Conservation (phyloP, 1,139 yeast genomes). For the Hansenula sp. region DNA sequence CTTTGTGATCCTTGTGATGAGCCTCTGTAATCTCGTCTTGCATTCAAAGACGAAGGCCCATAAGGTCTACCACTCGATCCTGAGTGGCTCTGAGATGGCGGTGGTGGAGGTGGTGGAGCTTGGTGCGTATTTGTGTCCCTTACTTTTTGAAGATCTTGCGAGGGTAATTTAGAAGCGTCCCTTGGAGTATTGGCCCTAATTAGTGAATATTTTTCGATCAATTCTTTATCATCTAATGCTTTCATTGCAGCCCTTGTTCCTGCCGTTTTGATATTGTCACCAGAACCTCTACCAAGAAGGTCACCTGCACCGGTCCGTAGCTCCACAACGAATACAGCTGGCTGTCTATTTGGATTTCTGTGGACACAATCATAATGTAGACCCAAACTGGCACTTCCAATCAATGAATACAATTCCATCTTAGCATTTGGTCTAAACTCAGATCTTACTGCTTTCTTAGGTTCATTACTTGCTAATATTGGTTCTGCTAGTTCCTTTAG, state of each 20-base stretch:
- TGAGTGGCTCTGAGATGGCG: no score
- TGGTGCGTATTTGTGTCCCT: no score
- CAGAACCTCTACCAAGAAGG: constrained; percentile 59
- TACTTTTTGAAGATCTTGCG: background rate
- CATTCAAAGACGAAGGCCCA: no score
- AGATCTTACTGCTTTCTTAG: constrained; percentile 1
- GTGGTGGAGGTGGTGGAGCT: no score
- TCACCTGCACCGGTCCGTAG: constrained; percentile 65
- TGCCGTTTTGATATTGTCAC: constrained; percentile 60
- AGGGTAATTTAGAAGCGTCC: constrained; percentile 31
- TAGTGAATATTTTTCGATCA: constrained; percentile 62
- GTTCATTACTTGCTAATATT: constrained; percentile 2
- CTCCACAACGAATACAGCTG: constrained; percentile 50
- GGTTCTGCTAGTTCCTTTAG: constrained; percentile 19
- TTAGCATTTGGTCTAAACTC: constrained; percentile 37
- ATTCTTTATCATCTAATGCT: constrained; percentile 54
- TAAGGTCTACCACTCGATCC: no score
- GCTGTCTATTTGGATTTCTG: constrained; percentile 50
- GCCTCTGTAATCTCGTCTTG: no score
- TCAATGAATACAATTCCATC: constrained; percentile 67
- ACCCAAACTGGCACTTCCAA: constrained; percentile 70
- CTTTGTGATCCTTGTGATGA: no score
- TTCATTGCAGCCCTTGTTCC: constrained; percentile 70
- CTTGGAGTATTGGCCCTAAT: constrained; percentile 62
- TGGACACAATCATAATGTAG: constrained; percentile 59